phyloP scores from a whole-genome alignment of 345 rosid genomes.

The Chamaenerion angustifolium region DNA sequence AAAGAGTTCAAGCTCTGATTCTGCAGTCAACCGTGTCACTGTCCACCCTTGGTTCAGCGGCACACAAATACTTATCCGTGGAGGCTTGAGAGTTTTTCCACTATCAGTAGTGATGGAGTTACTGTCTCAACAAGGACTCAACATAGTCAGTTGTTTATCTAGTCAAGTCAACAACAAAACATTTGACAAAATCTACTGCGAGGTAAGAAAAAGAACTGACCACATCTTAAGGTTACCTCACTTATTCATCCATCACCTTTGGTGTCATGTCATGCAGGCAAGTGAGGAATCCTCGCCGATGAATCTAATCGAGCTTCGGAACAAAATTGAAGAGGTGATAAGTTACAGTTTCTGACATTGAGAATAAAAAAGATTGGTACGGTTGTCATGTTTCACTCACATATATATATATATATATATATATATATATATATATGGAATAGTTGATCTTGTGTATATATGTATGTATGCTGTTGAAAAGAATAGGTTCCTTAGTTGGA shows the following conservation, averaged over 20 bases:
- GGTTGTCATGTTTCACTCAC: too few relatives aligned
- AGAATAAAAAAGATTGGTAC: too few relatives aligned
- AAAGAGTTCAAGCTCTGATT: too few relatives aligned
- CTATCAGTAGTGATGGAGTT: constrained; percentile 37
- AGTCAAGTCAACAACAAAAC: constrained; percentile 29
- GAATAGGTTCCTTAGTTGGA: too few relatives aligned
- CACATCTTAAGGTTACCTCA: too few relatives aligned
- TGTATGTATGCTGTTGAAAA: too few relatives aligned
- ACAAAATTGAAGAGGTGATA: constrained; percentile 23
- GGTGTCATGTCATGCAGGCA: constrained; percentile 17
- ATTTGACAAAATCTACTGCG: constrained; percentile 35
- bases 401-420: too few relatives aligned
- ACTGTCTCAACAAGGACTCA: constrained; percentile 34
- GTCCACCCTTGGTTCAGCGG: constrained; percentile 12
- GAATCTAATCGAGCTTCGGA: constrained; percentile 26
- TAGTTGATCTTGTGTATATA: too few relatives aligned
- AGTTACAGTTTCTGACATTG: background rate
- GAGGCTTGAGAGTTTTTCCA: constrained; percentile 14
- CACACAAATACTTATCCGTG: constrained; percentile 33
- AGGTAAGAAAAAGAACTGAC: constrained; percentile 19
- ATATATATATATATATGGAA: too few relatives aligned
- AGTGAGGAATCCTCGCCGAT: constrained; percentile 21
- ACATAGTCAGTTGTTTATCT: constrained; percentile 34
- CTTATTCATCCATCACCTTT: too few relatives aligned
- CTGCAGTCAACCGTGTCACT: too few relatives aligned